Evolutionary conservation across 106 monocot genomes (phyloP).

Genomic region (Dioscorea dumetorum): DNA sequence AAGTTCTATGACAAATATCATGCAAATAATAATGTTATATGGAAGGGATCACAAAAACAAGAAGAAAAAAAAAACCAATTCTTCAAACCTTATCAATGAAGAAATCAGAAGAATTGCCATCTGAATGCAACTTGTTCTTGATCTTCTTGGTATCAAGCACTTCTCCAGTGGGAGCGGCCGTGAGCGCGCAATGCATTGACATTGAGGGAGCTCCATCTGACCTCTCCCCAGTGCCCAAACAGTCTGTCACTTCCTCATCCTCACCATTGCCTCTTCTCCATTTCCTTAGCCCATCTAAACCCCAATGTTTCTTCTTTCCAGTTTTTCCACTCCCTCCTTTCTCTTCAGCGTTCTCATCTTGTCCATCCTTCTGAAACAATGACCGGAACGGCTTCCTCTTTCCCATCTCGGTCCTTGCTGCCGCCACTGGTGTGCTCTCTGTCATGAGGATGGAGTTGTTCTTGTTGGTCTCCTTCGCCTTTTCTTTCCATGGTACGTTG

Average conservation of each 20-base stretch:
- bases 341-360: background rate
- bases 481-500: slow-evolving; percentile 28
- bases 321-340: background rate
- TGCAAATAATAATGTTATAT: no score
- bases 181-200: slow-evolving; percentile 13
- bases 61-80: no score
- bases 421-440: slow-evolving; percentile 11
- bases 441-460: slow-evolving; percentile 22
- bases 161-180: slow-evolving; percentile 35
- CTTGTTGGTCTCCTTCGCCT: slow-evolving; percentile 21
- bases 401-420: slow-evolving; percentile 15
- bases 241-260: slow-evolving; percentile 26
- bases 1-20: no score
- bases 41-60: no score
- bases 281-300: slow-evolving; percentile 63
- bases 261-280: slow-evolving; percentile 50
- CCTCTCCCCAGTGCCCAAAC: slow-evolving; percentile 19
- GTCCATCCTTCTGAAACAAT: slow-evolving; percentile 20
- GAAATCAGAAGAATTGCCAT: slow-evolving; percentile 49
- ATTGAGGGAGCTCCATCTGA: slow-evolving; percentile 11
- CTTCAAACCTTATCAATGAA: slow-evolving; percentile 65
- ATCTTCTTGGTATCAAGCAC: slow-evolving; percentile 55
- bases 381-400: slow-evolving; percentile 45
- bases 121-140: slow-evolving; percentile 43
- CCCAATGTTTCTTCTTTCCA: slow-evolving; percentile 41